A percentile compares a stretch with the other conserved stretches of the same genome.
These are phyloP conservation scores for Madurella mycetomatis DNA, from an alignment of 2,329 filamentous ascomycete genomes.

Conservation along the genomic window DNA sequence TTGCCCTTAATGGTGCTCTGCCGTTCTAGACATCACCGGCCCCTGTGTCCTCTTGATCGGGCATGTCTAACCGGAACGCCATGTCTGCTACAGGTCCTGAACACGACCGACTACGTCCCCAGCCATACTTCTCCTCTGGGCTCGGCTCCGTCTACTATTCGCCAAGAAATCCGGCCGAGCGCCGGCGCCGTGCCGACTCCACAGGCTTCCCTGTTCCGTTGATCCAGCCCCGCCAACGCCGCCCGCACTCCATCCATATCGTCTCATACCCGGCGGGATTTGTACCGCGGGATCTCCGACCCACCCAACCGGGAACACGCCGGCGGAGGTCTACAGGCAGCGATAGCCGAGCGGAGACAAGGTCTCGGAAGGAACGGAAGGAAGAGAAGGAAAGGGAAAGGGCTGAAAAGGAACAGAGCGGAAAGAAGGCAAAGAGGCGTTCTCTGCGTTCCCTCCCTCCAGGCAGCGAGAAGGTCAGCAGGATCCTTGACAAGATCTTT, in stretches of 20 bases:
- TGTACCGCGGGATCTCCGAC: conserved; percentile 37
- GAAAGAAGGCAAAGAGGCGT: conserved; percentile 28
- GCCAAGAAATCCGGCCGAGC: conserved; percentile 22
- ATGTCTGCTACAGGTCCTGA: conserved; percentile 24
- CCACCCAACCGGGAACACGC: conserved; percentile 28
- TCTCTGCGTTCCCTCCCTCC: conserved; percentile 31
- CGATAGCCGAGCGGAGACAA: conserved; percentile 29
- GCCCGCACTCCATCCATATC: conserved; percentile 55
- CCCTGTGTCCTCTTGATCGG: conserved; percentile 12
- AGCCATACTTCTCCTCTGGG: conserved; percentile 20
- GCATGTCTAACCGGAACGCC: conserved; percentile 20
- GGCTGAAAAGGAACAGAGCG: conserved; percentile 27
- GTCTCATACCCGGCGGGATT: conserved; percentile 43
- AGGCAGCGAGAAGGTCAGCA: conserved; percentile 32
- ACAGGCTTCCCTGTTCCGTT: conserved; percentile 35
- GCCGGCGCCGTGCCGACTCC: conserved; percentile 21
- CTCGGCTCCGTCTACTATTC: conserved; percentile 29
- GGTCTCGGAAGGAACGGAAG: conserved; percentile 27
- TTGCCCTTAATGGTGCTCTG: conserved; percentile 5
- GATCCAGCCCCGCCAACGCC: conserved; percentile 47
- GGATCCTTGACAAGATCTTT: conserved; percentile 28
- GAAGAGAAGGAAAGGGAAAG: conserved; percentile 27
- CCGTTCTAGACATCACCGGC: neutral
- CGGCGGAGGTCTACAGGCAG: conserved; percentile 38
- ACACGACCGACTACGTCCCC: conserved; percentile 23